Evolutionary conservation across 139 green algal species (phyloP).

Genomic region (Tetradesmus obliquus): DNA sequence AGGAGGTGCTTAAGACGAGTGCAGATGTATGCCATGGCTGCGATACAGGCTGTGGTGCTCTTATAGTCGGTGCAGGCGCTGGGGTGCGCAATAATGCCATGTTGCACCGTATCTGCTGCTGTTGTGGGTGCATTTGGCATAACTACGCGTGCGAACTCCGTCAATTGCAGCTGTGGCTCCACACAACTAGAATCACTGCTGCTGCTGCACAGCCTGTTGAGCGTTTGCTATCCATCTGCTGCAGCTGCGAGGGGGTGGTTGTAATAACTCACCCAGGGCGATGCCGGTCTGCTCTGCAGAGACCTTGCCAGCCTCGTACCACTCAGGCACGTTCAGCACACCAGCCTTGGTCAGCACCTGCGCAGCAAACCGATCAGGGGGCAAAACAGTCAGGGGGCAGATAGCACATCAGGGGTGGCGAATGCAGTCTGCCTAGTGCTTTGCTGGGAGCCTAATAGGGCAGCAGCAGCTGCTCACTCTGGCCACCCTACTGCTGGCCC

Average conservation of each 20-base stretch:
- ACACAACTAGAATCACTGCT: no score
- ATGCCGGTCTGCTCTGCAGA: slow-evolving; percentile 54
- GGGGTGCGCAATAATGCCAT: no score
- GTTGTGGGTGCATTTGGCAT: no score
- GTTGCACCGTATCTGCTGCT: no score
- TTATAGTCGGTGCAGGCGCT: no score
- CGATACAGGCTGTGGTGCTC: no score
- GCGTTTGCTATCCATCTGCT: no score
- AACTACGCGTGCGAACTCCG: no score
- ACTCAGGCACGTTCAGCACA: slow-evolving; percentile 83
- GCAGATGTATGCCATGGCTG: no score
- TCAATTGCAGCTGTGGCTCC: no score
- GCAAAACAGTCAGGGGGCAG: not conserved
- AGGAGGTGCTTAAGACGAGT: not conserved
- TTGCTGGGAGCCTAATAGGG: not conserved
- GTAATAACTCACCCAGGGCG: not conserved
- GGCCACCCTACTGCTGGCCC: not conserved
- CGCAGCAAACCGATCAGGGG: not conserved
- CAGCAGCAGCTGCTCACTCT: not conserved
- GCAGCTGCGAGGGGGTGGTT: no score
- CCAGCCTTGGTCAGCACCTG: slow-evolving; percentile 82
- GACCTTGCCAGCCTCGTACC: slow-evolving; percentile 88
- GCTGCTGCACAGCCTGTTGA: no score
- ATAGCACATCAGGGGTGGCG: not conserved
- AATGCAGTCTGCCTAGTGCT: not conserved